Conservation (phyloP, 169 alveolate species). For the Eimeria zaria region DNA sequence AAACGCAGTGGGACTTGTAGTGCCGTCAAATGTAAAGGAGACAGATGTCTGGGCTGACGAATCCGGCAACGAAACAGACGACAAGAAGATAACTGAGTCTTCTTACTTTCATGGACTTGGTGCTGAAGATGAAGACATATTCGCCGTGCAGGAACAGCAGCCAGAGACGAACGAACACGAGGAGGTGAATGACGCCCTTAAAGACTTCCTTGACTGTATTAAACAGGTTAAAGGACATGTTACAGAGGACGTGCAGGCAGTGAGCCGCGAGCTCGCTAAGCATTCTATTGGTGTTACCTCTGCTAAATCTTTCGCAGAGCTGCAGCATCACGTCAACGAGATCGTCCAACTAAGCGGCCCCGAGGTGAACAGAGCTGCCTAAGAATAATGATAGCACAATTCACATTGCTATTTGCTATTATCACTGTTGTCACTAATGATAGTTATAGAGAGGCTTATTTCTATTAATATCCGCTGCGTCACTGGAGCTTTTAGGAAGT, state of each 20-base stretch:
- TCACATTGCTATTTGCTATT: too few species aligned
- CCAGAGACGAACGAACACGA: background rate
- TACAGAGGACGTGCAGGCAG: slow-evolving; percentile 22
- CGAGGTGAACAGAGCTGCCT: slow-evolving; percentile 37
- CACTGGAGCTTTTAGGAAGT: background rate
- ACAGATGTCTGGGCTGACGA: slow-evolving; percentile 20
- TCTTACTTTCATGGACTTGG: background rate
- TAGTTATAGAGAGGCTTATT: too few species aligned
- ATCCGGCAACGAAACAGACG: background rate
- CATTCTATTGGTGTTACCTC: slow-evolving; percentile 47
- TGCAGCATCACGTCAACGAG: slow-evolving; percentile 64
- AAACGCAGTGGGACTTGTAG: background rate
- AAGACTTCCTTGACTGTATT: slow-evolving; percentile 10
- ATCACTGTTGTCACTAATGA: too few species aligned
- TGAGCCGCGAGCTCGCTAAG: slow-evolving; percentile 47
- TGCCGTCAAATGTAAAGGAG: background rate
- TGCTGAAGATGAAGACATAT: background rate
- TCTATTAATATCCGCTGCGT: background rate
- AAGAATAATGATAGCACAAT: too few species aligned
- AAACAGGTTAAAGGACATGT: slow-evolving; percentile 21
- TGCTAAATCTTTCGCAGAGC: slow-evolving; percentile 56
- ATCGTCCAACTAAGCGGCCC: slow-evolving; percentile 69
- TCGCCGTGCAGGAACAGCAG: slow-evolving; percentile 20
- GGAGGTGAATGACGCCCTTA: background rate
- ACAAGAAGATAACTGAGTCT: background rate